Base-by-base conservation (phyloP, 805 yeast species). In the Diddensiella santjacobensis region DNA sequence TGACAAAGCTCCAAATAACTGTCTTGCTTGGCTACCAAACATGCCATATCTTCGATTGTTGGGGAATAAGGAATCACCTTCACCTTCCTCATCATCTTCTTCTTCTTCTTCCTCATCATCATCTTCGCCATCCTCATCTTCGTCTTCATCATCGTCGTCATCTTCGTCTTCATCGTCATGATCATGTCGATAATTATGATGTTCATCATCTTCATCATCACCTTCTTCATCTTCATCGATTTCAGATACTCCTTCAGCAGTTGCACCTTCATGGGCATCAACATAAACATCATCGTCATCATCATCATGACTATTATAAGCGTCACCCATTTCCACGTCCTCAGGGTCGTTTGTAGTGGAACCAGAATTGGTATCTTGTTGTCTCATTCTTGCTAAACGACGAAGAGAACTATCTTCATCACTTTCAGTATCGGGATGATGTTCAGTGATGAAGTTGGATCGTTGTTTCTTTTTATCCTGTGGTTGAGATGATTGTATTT, bases 171-270 rank as follows among this genome's bases (percentile, higher is more conserved):
- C 50, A 3, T 42, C 47, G n/a, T 40, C 41, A 5, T 47, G 46
- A 3, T 47, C 42, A 8, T 41, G 36, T 3, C 42, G 46, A 4
- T 43, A 47, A 8, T 40, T 42, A 4, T 48, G 41, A 18, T 51
- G 54, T n/a, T 55, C 53, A 23, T 51, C 65, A 1, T 52, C 60
- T 18, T 56, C 55, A 5, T 48, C 53, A 5, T 54, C 55, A n/a
- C 50, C 48, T 15, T 52, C 57, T 11, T 53, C 58, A 3, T 58
- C 63, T 1, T 63, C 67, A 3, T 56, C 62, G 58, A 3, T 56
- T 55, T 17, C 45, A 60, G 24, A 55, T n/a, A n/a, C n/a, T n/a
- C n/a, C n/a, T n/a, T n/a, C n/a, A n/a, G n/a, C n/a, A n/a, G n/a
- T n/a, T 55, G 50, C 55, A 11, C 53, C 62, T 10, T 48, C 55